phyloP scores from a whole-genome alignment of 2,329 filamentous ascomycete species.

The Clarireedia homoeocarpa region DNA sequence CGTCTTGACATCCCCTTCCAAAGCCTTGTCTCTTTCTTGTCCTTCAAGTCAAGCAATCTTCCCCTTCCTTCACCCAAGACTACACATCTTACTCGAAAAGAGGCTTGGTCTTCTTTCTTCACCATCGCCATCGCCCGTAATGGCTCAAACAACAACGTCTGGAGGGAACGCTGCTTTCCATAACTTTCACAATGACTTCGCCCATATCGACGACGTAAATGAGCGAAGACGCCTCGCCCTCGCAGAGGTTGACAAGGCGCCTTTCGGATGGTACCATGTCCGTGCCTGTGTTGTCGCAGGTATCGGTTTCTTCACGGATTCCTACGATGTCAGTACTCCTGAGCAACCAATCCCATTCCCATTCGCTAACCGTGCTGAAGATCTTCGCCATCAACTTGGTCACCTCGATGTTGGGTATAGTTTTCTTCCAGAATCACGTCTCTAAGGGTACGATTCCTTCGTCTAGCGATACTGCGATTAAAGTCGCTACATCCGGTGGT shows the following conservation, averaged over 20 bases:
- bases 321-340: constrained; percentile 66
- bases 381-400: constrained; percentile 28
- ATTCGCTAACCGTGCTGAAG: constrained; percentile 18
- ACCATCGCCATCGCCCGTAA: constrained; percentile 61
- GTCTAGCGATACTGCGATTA: constrained; percentile 71
- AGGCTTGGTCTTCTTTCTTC: constrained; percentile 29
- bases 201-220: constrained; percentile 59
- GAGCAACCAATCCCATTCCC: constrained; percentile 23
- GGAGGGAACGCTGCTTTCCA: constrained; percentile 66
- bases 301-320: constrained; percentile 83
- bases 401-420: constrained; percentile 26
- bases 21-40: background rate
- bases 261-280: constrained; percentile 74
- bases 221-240: constrained; percentile 73
- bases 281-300: constrained; percentile 69
- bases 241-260: constrained; percentile 72
- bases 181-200: constrained; percentile 72
- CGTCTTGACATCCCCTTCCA: background rate
- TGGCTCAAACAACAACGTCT: constrained; percentile 33
- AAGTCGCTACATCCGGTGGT: constrained; percentile 74
- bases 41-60: constrained; percentile 14
- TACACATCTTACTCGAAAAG: background rate
- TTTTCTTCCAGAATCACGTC: constrained; percentile 21
- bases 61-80: background rate
- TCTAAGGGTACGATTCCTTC: constrained; percentile 50